These are phyloP conservation scores for Bryoglossum gracile DNA, from an alignment of 495 filamentous ascomycete genomes.

Conservation along the genomic window DNA sequence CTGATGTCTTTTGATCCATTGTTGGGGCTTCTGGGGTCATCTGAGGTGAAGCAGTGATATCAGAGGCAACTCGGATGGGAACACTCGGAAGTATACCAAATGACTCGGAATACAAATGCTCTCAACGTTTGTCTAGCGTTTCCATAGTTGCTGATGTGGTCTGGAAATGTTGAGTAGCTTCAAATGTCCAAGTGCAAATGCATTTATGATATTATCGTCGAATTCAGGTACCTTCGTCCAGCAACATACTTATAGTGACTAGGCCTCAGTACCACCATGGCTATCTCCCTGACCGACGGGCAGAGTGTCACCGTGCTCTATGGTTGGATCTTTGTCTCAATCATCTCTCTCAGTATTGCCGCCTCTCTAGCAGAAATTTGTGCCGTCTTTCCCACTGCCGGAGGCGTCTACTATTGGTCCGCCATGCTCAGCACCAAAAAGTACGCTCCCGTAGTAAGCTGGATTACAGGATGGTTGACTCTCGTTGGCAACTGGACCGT, in stretches of 20 bases:
- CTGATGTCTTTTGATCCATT: not conserved
- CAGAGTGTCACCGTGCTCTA: constrained; percentile 45
- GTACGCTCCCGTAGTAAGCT: constrained; percentile 39
- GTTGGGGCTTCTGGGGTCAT: too few relatives aligned
- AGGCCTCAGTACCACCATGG: constrained; percentile 50
- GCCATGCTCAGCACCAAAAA: constrained; percentile 42
- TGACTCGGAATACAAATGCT: too few relatives aligned
- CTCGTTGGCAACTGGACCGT: constrained; percentile 48
- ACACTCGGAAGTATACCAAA: constrained; percentile 4
- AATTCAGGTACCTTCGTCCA: too few relatives aligned
- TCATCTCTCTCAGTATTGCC: constrained; percentile 36
- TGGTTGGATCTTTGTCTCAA: constrained; percentile 39
- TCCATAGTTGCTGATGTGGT: too few relatives aligned
- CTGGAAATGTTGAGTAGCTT: too few relatives aligned
- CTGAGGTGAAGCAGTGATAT: too few relatives aligned
- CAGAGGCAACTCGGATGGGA: not conserved
- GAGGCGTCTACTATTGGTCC: constrained; percentile 42
- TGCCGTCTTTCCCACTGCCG: constrained; percentile 38
- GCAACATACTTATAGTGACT: too few relatives aligned
- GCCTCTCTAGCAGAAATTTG: constrained; percentile 41
- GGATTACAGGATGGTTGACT: constrained; percentile 43
- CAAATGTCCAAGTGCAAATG: too few relatives aligned
- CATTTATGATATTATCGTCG: too few relatives aligned
- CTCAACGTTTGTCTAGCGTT: too few relatives aligned
- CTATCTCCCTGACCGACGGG: constrained; percentile 57